Percentiles rank a stretch among this genome's conserved stretches.
These are phyloP conservation scores for Eucalyptus caleyi DNA, from an alignment of 345 rosid genomes.

Conservation along the genomic window DNA sequence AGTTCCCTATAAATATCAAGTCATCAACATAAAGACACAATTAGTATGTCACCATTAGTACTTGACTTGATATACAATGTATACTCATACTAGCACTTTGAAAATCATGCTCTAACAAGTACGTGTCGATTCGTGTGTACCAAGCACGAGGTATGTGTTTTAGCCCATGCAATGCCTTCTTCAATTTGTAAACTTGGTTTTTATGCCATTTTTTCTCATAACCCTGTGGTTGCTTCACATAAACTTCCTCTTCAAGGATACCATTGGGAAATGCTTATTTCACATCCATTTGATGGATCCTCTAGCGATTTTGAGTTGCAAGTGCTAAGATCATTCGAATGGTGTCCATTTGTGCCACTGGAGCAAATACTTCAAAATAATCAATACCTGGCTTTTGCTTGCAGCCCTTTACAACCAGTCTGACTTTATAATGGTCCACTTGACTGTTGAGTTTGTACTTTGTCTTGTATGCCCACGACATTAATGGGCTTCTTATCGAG, in stretches of 20 bases:
- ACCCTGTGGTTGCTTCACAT: not conserved
- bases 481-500: not conserved
- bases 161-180: not conserved
- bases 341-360: not conserved
- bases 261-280: no score
- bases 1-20: not conserved
- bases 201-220: not conserved
- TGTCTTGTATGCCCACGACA: not conserved
- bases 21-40: not conserved
- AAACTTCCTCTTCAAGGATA: not conserved
- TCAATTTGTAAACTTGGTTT: not conserved
- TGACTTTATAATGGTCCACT: not conserved
- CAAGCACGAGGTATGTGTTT: not conserved
- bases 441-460: not conserved
- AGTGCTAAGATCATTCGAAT: not conserved
- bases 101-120: not conserved
- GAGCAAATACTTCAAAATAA: not conserved
- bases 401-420: not conserved
- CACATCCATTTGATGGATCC: not conserved
- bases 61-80: not conserved
- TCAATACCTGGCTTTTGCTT: not conserved
- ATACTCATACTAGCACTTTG: not conserved
- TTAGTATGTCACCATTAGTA: not conserved
- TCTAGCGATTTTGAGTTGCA: not conserved
- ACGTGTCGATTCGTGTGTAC: not conserved